phyloP scores from a whole-genome alignment of 2,329 filamentous ascomycete species.

The Nigrospora oryzae region DNA sequence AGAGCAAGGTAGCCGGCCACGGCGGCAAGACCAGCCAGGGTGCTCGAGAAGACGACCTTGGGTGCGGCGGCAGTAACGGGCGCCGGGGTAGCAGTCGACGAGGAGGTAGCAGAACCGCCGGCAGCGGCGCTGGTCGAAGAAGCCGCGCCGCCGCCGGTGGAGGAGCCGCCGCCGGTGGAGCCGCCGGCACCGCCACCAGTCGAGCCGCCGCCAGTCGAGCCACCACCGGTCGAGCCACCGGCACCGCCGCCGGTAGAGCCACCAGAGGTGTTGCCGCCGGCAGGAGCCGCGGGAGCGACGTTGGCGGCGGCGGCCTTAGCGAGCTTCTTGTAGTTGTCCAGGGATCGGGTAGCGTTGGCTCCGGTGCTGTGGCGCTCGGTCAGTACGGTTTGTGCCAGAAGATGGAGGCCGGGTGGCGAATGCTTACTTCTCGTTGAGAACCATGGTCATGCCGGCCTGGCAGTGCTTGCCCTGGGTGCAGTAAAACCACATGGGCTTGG shows the following conservation, averaged over 20 bases:
- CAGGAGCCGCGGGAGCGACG: conserved; percentile 15
- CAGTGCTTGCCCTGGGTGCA: conserved; percentile 70
- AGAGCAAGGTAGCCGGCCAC: conserved; percentile 32
- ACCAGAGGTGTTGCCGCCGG: conserved; percentile 4
- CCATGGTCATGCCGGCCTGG: conserved; percentile 65
- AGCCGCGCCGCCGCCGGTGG: background rate
- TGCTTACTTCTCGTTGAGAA: conserved; percentile 65
- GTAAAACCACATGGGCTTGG: conserved; percentile 70
- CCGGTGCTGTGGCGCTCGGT: conserved; percentile 25
- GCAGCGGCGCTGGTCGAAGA: conserved; percentile 6
- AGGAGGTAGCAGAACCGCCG: conserved; percentile 17
- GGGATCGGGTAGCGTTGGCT: conserved; percentile 42
- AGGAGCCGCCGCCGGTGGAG: conserved; percentile 8
- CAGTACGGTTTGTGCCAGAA: conserved; percentile 2
- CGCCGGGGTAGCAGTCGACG: background rate
- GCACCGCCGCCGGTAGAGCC: conserved; percentile 1
- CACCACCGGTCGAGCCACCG: conserved; percentile 1
- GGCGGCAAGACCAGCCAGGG: conserved; percentile 22
- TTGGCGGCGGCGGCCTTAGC: conserved; percentile 24
- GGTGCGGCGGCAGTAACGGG: background rate
- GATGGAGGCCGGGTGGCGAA: background rate
- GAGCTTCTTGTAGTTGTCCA: conserved; percentile 37
- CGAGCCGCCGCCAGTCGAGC: conserved; percentile 3
- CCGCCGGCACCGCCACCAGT: conserved; percentile 11
- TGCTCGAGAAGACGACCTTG: background rate